Conservation (phyloP, 345 rosid species). For the Hibiscus tridactylites region DNA sequence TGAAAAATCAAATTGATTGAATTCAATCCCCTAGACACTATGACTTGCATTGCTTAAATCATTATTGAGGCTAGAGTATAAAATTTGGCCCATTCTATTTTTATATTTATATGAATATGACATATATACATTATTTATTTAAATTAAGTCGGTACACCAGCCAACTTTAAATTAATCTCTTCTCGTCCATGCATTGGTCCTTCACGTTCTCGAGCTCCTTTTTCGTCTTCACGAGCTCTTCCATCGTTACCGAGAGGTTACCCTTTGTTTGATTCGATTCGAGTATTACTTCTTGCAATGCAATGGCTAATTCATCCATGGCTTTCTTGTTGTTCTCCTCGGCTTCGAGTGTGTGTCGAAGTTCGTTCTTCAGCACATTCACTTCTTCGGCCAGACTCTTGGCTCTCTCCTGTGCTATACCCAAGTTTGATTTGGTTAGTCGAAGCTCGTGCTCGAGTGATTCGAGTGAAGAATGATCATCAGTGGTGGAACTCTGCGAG, state of each 20-base stretch:
- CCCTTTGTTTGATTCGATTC: slow-evolving; percentile 45
- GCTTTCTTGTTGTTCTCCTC: slow-evolving; percentile 80
- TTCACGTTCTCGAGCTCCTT: slow-evolving; percentile 15
- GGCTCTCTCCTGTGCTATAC: slow-evolving; percentile 23
- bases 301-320: slow-evolving; percentile 77
- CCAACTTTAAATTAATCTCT: no score
- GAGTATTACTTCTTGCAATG: slow-evolving; percentile 64
- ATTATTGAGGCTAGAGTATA: no score
- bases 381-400: slow-evolving; percentile 29
- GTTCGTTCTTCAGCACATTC: neutral
- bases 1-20: no score
- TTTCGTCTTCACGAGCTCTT: slow-evolving; percentile 35
- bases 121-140: no score
- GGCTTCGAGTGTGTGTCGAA: slow-evolving; percentile 17
- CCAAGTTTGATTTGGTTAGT: slow-evolving; percentile 19
- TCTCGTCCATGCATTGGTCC: no score
- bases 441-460: slow-evolving; percentile 35
- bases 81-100: no score
- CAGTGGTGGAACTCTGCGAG: neutral
- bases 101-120: no score
- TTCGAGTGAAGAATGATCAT: slow-evolving; percentile 1
- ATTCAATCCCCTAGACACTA: no score
- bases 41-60: no score
- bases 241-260: slow-evolving; percentile 30
- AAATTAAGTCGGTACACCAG: no score